Percentiles rank a stretch among this genome's conserved stretches.
Conservation (phyloP, 495 filamentous ascomycete species). For the Aspergillus carlsbadensis region DNA sequence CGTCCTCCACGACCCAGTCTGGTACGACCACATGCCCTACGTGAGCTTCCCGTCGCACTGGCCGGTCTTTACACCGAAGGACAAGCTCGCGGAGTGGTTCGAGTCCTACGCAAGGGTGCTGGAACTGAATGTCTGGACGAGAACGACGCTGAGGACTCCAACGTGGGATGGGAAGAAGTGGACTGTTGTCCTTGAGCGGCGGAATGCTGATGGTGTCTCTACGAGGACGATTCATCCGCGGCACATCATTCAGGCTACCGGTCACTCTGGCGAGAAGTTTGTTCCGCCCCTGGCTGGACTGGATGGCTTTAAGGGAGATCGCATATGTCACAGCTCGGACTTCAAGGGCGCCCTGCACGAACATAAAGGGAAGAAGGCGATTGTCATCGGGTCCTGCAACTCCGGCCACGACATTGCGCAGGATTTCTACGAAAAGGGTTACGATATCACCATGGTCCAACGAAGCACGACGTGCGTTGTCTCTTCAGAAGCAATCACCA, state of each 20-base stretch:
- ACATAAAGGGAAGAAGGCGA: too few relatives aligned
- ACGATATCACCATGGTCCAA: too few relatives aligned
- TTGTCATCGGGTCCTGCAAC: too few relatives aligned
- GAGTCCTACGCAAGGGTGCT: conserved; percentile 67
- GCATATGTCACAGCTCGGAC: too few relatives aligned
- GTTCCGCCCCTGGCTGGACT: too few relatives aligned
- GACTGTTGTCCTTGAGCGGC: conserved; percentile 58
- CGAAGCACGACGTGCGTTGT: background rate
- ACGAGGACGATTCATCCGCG: conserved; percentile 59
- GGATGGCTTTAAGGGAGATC: too few relatives aligned
- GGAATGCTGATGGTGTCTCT: conserved; percentile 41
- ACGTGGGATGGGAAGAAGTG: conserved; percentile 53
- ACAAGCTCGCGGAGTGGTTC: conserved; percentile 80
- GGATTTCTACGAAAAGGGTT: too few relatives aligned
- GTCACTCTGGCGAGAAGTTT: conserved; percentile 58
- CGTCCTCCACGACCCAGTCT: conserved; percentile 74
- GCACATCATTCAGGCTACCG: conserved; percentile 70
- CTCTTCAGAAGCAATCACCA: background rate
- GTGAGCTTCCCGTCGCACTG: conserved; percentile 65
- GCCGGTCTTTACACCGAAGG: conserved; percentile 72
- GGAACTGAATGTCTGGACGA: conserved; percentile 75
- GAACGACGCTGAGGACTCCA: conserved; percentile 49
- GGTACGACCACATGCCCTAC: conserved; percentile 75
- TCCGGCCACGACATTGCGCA: too few relatives aligned
- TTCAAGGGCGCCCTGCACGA: too few relatives aligned